phyloP scores from a whole-genome alignment of 768 basidiomycete species.

The Amanita rimosa region DNA sequence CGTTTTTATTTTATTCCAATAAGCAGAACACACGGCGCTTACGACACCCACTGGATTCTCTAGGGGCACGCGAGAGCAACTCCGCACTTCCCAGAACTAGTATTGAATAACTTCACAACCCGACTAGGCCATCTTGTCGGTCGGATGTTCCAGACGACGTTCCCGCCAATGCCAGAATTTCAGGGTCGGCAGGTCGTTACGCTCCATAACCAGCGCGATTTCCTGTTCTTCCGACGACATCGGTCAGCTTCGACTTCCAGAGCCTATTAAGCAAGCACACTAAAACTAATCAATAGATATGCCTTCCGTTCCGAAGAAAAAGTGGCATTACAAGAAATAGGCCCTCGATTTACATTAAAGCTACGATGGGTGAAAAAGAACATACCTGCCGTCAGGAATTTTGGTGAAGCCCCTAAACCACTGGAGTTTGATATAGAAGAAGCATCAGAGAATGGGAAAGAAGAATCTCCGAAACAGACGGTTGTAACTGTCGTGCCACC shows the following conservation, averaged over 20 bases:
- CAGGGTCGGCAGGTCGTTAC: constrained; percentile 96
- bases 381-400: constrained; percentile 66
- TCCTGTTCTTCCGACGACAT: constrained; percentile 94
- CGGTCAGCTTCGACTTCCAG: constrained; percentile 37
- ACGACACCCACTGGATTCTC: constrained; percentile 1
- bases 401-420: constrained; percentile 50
- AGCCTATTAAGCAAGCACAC: constrained; percentile 1
- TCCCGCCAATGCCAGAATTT: constrained; percentile 92
- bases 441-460: constrained; percentile 19
- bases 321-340: constrained; percentile 93
- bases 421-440: constrained; percentile 41
- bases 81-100: constrained; percentile 88
- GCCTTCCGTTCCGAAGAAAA: constrained; percentile 88
- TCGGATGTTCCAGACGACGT: constrained; percentile 91
- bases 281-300: constrained; percentile 45
- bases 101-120: constrained; percentile 91
- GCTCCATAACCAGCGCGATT: constrained; percentile 94
- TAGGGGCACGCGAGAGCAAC: constrained; percentile 91
- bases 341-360: constrained; percentile 94
- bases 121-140: constrained; percentile 89
- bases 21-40: background rate
- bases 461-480: constrained; percentile 11
- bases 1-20: constrained; percentile 21
- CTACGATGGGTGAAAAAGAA: constrained; percentile 83
- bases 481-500: constrained; percentile 36